These are phyloP conservation scores for Eudorina sp. DNA, from an alignment of 139 green algal species.

Conservation along the genomic window DNA sequence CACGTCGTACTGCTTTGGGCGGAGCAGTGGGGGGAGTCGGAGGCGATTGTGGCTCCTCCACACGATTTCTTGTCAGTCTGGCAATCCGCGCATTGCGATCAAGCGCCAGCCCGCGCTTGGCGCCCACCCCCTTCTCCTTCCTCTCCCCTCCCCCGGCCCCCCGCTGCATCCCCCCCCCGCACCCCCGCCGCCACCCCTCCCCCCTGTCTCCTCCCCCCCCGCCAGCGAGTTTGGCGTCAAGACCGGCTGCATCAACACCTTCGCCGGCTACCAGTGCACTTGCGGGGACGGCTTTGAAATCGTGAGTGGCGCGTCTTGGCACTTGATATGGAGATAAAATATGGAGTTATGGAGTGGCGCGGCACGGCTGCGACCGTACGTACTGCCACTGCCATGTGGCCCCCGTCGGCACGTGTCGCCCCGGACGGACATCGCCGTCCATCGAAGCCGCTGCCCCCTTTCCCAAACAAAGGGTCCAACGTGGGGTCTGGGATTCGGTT, in stretches of 20 bases:
- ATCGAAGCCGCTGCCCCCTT: too few relatives aligned
- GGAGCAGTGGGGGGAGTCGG: too few relatives aligned
- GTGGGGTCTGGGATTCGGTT: too few relatives aligned
- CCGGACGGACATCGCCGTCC: too few relatives aligned
- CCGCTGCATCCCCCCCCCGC: not conserved
- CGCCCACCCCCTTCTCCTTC: not conserved
- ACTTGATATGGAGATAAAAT: conserved; percentile 16
- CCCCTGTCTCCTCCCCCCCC: not conserved
- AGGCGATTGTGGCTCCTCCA: too few relatives aligned
- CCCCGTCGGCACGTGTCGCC: too few relatives aligned
- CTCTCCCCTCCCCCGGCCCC: not conserved
- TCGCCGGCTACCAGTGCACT: conserved; percentile 83
- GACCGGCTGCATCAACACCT: conserved; percentile 86
- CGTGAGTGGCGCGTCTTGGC: conserved; percentile 27
- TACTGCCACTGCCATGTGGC: too few relatives aligned
- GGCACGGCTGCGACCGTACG: too few relatives aligned
- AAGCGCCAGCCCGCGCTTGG: not conserved
- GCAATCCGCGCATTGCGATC: too few relatives aligned
- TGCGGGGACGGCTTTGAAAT: conserved; percentile 71
- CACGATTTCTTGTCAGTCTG: too few relatives aligned
- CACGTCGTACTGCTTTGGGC: too few relatives aligned
- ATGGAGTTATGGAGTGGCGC: not conserved
- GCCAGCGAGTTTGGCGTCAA: conserved; percentile 27
- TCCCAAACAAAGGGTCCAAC: too few relatives aligned
- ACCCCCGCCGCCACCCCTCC: not conserved